phyloP scores from a whole-genome alignment of 2,329 filamentous ascomycete genomes.

The Xylariaceae sp. region DNA sequence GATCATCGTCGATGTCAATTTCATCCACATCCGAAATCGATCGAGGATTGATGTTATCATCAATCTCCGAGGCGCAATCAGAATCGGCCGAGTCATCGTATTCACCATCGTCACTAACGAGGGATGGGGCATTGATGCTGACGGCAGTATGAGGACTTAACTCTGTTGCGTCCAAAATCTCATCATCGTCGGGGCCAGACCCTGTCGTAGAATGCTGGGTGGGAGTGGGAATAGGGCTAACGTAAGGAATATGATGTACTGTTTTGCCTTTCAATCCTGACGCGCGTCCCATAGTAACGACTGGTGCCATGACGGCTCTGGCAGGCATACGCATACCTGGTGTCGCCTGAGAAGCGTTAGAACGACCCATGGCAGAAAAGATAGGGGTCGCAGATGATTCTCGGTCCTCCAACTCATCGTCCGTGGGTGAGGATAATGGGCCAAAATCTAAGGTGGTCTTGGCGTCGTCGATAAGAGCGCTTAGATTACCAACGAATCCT shows the following conservation, averaged over 20 bases:
- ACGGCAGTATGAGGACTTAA: conserved; percentile 64
- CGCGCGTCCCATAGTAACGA: conserved; percentile 42
- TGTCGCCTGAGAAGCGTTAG: conserved; percentile 30
- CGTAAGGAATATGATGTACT: conserved; percentile 37
- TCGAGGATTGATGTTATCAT: conserved; percentile 54
- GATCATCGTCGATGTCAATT: conserved; percentile 56
- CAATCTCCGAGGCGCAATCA: conserved; percentile 51
- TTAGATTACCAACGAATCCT: conserved; percentile 57
- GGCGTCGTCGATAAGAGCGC: conserved; percentile 53
- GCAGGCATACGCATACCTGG: conserved; percentile 53
- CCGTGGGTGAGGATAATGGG: conserved; percentile 43
- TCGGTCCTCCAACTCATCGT: conserved; percentile 50
- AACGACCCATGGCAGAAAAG: conserved; percentile 38
- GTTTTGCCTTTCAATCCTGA: conserved; percentile 52
- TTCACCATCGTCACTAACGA: conserved; percentile 76
- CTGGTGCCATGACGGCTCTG: conserved; percentile 50
- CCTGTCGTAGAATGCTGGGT: conserved; percentile 26
- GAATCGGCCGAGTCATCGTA: conserved; percentile 66
- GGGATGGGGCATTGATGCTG: conserved; percentile 71
- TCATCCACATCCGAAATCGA: conserved; percentile 57
- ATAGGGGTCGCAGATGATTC: conserved; percentile 39
- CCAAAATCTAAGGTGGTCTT: conserved; percentile 50
- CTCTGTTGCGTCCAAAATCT: conserved; percentile 52
- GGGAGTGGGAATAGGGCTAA: conserved; percentile 36
- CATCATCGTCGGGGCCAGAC: conserved; percentile 37